phyloP scores from a whole-genome alignment of 257 asterid genomes.

The Solanum corneliomulleri region DNA sequence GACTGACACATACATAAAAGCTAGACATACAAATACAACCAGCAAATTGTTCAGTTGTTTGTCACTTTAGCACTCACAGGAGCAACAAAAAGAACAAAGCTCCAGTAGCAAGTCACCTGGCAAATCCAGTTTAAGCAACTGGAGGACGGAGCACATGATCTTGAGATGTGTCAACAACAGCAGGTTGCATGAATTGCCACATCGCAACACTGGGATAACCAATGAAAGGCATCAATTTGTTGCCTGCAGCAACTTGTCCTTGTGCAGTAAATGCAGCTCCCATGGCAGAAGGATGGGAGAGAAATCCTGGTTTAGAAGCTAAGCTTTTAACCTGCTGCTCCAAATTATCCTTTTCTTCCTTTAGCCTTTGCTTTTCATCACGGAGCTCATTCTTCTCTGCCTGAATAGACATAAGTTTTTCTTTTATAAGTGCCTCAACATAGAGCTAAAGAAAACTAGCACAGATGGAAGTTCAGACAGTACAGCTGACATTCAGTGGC shows the following conservation, averaged over 20 bases:
- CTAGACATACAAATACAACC: neutral
- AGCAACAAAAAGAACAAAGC: neutral
- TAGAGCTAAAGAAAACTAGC: neutral
- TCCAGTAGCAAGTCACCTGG: neutral
- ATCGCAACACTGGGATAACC: constrained; percentile 22
- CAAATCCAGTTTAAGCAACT: constrained; percentile 12
- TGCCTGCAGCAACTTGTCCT: constrained; percentile 6
- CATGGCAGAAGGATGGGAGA: constrained; percentile 5
- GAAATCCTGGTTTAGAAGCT: constrained; percentile 3
- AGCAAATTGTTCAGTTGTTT: neutral
- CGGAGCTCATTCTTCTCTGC: constrained; percentile 24
- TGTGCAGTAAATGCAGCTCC: constrained; percentile 5
- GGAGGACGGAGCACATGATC: constrained; percentile 25
- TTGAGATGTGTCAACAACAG: constrained; percentile 18
- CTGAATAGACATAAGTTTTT: neutral
- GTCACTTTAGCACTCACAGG: neutral
- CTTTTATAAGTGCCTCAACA: neutral
- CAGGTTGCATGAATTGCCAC: constrained; percentile 31
- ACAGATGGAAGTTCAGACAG: neutral
- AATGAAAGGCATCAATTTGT: constrained; percentile 17
- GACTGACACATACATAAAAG: neutral
- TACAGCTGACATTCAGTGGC: neutral
- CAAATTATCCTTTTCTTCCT: constrained; percentile 15
- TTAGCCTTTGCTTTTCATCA: constrained; percentile 16
- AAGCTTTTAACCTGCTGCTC: constrained; percentile 17